Base-by-base conservation (phyloP, 805 yeast genomes). In the Saccharomycopsis malanga region DNA sequence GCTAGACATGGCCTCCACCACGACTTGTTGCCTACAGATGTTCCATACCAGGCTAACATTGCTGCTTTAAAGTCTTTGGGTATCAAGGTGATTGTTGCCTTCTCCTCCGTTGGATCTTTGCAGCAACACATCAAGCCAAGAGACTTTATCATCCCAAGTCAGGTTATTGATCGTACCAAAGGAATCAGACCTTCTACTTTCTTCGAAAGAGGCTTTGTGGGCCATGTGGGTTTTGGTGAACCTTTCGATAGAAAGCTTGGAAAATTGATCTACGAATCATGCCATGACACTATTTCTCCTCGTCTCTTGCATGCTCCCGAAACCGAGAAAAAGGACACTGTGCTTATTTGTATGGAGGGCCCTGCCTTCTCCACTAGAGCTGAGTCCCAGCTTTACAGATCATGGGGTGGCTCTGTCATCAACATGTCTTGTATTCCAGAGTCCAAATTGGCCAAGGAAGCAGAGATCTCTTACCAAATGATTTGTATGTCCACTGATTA, bases 401-500 rank as follows among this genome's bases (percentile, higher is more conserved):
- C 84, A 30, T 85, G 93, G 82, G 97, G 96, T 48, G 98, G 96
- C 5, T 78, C 88, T 29, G 94, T 93, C 47, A 93, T 93, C 64
- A 93, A 93, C 71, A 93, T 93, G 99, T 83, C 94, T 44, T 93
- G 87, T 48, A 67, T 93, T 50, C 99, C 99, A n/a, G 99, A 93
- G 70, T 83, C 95, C 34, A 93, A 93, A 64, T 75, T 93, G 54
- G 98, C 99, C 3, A 79, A 94, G 61, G 99, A 93, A 68, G 96
- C 98, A 39, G 99, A 93, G 67, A 82, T 93, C 55, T 75, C 95
- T 24, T 93, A 93, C 68, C 98, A 91, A 67, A 93, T 93, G 97
- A 76, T 93, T 54, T 93, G 99, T 68, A 93, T 93, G 99, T 83
- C 95, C 1, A 93, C 99, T 3, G 99, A 93, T 65, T 93, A 93